Percentiles rank a stretch among this genome's conserved stretches.
Conservation (phyloP, 78 protist species). For the Dictyostelium capitatum region DNA sequence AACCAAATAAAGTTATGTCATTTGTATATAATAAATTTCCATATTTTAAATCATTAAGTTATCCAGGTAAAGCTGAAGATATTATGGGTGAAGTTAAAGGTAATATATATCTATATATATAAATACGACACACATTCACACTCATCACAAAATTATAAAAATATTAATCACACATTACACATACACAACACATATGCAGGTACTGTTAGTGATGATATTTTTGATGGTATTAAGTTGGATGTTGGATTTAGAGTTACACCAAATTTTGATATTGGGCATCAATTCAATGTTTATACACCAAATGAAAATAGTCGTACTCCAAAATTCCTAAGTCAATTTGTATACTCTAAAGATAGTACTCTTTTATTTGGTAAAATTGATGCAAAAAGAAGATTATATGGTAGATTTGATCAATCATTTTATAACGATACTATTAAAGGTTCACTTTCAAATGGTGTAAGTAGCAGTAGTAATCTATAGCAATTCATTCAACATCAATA, state of each 20-base stretch:
- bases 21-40: not conserved
- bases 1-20: not conserved
- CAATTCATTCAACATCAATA: not conserved
- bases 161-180: not conserved
- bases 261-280: not conserved
- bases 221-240: constrained; percentile 14
- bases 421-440: not conserved
- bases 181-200: not conserved
- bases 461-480: not conserved
- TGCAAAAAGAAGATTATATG: constrained; percentile 5
- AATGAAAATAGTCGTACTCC: constrained; percentile 39
- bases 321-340: not conserved
- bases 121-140: not conserved
- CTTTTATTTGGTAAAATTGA: not conserved
- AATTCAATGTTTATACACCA: constrained; percentile 8
- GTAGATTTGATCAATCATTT: constrained; percentile 2
- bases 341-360: not conserved
- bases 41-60: not conserved
- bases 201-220: constrained; percentile 11
- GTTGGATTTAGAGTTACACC: not conserved
- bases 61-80: constrained; percentile 33
- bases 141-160: not conserved
- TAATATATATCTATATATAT: not conserved
- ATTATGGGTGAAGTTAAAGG: not conserved
- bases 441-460: not conserved